phyloP scores from a whole-genome alignment of 164 flowering plant species.

The Magnolia officinalis region DNA sequence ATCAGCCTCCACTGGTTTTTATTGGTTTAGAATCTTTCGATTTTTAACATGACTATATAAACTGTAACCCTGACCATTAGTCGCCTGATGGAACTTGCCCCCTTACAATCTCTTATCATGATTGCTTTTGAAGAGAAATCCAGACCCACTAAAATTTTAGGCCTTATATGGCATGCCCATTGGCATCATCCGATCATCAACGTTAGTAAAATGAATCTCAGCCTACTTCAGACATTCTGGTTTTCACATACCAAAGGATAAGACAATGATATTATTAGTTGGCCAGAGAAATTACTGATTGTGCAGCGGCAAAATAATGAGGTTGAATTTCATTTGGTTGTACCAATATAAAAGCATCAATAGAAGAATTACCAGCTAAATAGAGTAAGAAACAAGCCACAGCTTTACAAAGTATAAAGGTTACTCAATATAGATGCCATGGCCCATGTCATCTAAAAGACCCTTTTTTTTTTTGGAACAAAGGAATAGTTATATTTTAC shows the following conservation, averaged over 20 bases:
- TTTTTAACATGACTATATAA: no score
- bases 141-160: background rate
- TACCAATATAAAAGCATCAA: background rate
- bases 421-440: no score
- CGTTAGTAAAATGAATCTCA: background rate
- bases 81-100: background rate
- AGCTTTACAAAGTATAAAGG: background rate
- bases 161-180: background rate
- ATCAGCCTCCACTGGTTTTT: no score
- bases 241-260: background rate
- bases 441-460: no score
- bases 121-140: no score
- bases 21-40: no score
- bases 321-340: background rate
- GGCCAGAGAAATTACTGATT: background rate
- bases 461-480: no score
- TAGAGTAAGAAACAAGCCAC: background rate
- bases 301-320: no score
- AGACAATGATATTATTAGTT: background rate
- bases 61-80: background rate
- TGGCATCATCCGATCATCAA: background rate
- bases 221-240: background rate
- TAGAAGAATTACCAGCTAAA: background rate
- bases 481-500: slow-evolving; percentile 11
- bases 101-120: background rate